A percentile compares a stretch with the other conserved stretches of the same genome.
phyloP scores from a whole-genome alignment of 2,329 filamentous ascomycete species.

The Aureobasidium namibiae region DNA sequence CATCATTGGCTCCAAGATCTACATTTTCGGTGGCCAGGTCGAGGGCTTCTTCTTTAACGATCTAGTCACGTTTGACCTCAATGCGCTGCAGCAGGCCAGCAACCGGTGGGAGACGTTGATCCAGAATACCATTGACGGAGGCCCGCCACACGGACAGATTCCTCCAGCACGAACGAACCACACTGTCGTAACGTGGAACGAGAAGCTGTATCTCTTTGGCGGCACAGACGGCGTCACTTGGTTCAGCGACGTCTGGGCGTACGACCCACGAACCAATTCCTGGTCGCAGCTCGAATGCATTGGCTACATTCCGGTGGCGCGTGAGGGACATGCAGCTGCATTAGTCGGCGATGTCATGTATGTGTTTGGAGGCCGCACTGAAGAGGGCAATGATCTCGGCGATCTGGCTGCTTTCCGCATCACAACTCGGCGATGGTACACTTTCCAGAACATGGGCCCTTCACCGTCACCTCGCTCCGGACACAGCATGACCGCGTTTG shows the following conservation, averaged over 20 bases:
- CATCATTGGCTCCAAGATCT: constrained; percentile 93
- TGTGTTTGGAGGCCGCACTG: constrained; percentile 90
- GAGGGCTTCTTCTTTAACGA: constrained; percentile 99
- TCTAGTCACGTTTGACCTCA: constrained; percentile 87
- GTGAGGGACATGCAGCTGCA: constrained; percentile 89
- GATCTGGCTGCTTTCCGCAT: constrained; percentile 83
- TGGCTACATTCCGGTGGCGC: constrained; percentile 87
- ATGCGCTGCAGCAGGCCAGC: constrained; percentile 80
- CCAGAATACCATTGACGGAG: constrained; percentile 58
- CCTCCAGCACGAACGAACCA: constrained; percentile 93
- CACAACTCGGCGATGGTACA: constrained; percentile 88
- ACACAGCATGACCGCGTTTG: constrained; percentile 94
- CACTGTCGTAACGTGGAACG: constrained; percentile 81
- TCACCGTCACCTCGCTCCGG: constrained; percentile 89
- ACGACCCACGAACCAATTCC: constrained; percentile 71
- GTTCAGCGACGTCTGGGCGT: constrained; percentile 99
- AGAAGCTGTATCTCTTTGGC: constrained; percentile 94
- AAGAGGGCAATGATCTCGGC: constrained; percentile 85
- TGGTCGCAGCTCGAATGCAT: constrained; percentile 94
- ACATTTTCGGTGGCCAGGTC: constrained; percentile 94
- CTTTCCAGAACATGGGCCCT: constrained; percentile 98
- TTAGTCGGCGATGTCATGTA: constrained; percentile 99
- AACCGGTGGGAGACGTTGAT: constrained; percentile 96
- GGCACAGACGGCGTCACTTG: constrained; percentile 92
- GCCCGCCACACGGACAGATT: constrained; percentile 53